phyloP scores from a whole-genome alignment of 2,329 filamentous ascomycete genomes.

The Fusarium tuaranense region DNA sequence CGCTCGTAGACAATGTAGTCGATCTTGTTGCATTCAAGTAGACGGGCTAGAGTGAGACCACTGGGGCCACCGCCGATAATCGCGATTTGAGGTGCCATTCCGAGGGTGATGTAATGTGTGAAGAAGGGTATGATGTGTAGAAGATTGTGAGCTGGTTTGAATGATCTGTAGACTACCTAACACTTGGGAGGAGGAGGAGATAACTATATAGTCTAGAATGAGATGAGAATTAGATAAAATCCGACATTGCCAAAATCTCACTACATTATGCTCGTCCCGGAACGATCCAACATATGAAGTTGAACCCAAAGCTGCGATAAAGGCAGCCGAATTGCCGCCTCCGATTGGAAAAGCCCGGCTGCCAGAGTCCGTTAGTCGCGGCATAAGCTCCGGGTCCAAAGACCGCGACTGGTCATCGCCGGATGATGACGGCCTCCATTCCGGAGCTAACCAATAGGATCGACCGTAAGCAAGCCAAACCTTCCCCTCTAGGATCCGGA shows the following conservation, averaged over 20 bases:
- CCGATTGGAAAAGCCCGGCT: not conserved
- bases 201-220: not conserved
- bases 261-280: not conserved
- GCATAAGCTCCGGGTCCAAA: not conserved
- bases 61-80: not conserved
- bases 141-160: not conserved
- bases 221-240: too few relatives aligned
- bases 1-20: slow-evolving; percentile 1
- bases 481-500: not conserved
- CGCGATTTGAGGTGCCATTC: not conserved
- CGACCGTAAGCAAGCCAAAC: not conserved
- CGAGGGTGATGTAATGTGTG: not conserved
- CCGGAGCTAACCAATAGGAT: not conserved
- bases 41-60: not conserved
- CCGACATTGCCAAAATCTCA: not conserved
- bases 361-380: not conserved
- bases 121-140: too few relatives aligned
- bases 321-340: too few relatives aligned
- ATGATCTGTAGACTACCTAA: too few relatives aligned
- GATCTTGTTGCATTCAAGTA: not conserved
- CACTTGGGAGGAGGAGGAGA: not conserved
- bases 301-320: not conserved
- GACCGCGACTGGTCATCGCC: not conserved
- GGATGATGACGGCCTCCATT: not conserved
- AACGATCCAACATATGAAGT: not conserved